A percentile compares a stretch with the other conserved stretches of the same genome.
phyloP scores from a whole-genome alignment of 805 yeast genomes.

The Candida palmyrensis region DNA sequence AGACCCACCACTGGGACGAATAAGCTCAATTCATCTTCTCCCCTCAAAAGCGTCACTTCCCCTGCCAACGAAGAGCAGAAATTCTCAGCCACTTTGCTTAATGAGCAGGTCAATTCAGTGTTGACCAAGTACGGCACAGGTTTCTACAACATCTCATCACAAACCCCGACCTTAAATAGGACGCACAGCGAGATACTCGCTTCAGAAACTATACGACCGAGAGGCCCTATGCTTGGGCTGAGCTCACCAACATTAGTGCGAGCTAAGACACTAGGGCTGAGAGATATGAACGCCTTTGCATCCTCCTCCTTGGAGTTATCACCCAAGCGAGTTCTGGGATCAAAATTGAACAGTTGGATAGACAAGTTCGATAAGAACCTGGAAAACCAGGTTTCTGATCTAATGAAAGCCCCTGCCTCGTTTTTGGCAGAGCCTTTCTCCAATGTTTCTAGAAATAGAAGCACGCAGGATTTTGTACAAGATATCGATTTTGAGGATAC shows the following conservation, averaged over 20 bases:
- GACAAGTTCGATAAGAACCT: slow-evolving; percentile 19
- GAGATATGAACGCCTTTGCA: slow-evolving; percentile 3
- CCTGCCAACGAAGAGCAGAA: slow-evolving; percentile 5
- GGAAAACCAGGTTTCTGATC: slow-evolving; percentile 1
- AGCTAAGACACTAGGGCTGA: slow-evolving; percentile 31
- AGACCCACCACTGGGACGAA: slow-evolving; percentile 6
- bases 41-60: slow-evolving; percentile 24
- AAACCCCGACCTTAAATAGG: slow-evolving; percentile 31
- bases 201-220: slow-evolving; percentile 12
- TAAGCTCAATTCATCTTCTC: slow-evolving; percentile 35
- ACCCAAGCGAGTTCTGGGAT: no score
- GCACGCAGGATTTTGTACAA: slow-evolving; percentile 2
- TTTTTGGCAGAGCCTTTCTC: neutral
- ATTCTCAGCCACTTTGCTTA: slow-evolving; percentile 14
- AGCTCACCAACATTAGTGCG: slow-evolving; percentile 31
- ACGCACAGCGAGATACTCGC: slow-evolving; percentile 26
- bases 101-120: slow-evolving; percentile 32
- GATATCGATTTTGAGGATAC: slow-evolving; percentile 12
- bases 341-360: slow-evolving; percentile 22
- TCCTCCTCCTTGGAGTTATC: neutral
- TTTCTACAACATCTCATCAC: slow-evolving; percentile 22
- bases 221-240: slow-evolving; percentile 10
- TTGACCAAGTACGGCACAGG: slow-evolving; percentile 40
- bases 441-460: neutral
- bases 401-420: neutral